Base-by-base conservation (phyloP, 495 filamentous ascomycete genomes). In the Hypoxylon intermedium region DNA sequence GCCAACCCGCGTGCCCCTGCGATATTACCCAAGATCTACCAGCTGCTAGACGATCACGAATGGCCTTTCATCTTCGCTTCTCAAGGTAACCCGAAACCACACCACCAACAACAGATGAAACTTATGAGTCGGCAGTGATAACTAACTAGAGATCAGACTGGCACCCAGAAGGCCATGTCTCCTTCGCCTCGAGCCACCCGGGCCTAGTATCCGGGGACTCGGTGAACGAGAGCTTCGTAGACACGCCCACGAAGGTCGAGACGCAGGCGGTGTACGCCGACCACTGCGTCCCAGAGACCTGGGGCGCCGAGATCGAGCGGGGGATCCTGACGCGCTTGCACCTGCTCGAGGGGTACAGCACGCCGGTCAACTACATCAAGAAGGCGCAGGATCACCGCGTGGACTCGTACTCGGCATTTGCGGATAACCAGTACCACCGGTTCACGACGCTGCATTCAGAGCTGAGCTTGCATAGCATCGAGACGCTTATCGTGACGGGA, bases 21-120 rank as follows among this genome's bases (percentile, higher is more conserved):
- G 18, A 72, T 72, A n/a, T 26, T 72, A 6, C 68, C 68, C 12
- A 63, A 66, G 24, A 61, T 72, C 21, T 71, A 72, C 40, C 44
- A 67, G 26, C 65, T 72, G 6, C 47, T 71, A 13, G 69, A 72
- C 20, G 24, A 65, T 9, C 69, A 72, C 21, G 64, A 68, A 30
- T 72, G 69, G 69, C 69, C 69, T 1, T 66, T 72, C 40, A 64
- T 72, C 16, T 57, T 67, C 42, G 69, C 69, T 11, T 72, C 69
- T 20, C 69, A 72, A 50, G 69, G 62, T 65, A 36, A 21, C 1
- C 20, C 9, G 9, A 6, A 36, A 9, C n/a, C 20, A 16, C n/a
- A n/a, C n/a, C n/a, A n/a, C n/a, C n/a, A 9, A 2, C 9, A 1
- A 16, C 1, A 15, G 1, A 13, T 15, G 24, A 26, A 13, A 15